Evolutionary conservation across 495 filamentous ascomycete species (phyloP).

Genomic region (Penicillium bovifimosum): DNA sequence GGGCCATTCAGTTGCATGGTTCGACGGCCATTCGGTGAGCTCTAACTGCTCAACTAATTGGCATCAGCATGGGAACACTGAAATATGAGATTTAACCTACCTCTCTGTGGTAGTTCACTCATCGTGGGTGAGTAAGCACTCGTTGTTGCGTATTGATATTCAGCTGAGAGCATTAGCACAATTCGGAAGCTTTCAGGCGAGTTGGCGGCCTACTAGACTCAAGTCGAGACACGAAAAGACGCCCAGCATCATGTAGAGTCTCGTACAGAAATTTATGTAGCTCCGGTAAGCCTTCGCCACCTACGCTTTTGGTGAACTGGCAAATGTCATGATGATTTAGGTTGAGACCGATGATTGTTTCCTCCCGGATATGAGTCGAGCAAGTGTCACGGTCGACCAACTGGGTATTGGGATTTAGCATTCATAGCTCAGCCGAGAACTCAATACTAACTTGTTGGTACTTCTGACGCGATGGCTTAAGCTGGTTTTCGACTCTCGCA

Average conservation of each 20-base stretch:
- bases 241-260: conserved; percentile 1
- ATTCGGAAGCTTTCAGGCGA: background rate
- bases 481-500: conserved; percentile 3
- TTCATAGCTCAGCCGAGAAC: background rate
- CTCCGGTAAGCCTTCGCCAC: conserved; percentile 7
- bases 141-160: conserved; percentile 15
- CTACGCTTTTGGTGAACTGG: conserved; percentile 11
- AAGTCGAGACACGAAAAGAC: conserved; percentile 7
- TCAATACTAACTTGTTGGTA: conserved; percentile 13
- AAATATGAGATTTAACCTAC: background rate
- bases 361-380: conserved; percentile 14
- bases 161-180: conserved; percentile 2
- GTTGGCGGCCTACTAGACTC: conserved; percentile 6
- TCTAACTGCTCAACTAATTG: background rate
- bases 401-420: conserved; percentile 5
- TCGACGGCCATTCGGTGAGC: conserved; percentile 6
- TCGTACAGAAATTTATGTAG: conserved; percentile 11
- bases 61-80: background rate
- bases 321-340: conserved; percentile 15
- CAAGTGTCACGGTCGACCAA: conserved; percentile 14
- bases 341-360: conserved; percentile 14
- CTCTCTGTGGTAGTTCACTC: conserved; percentile 5
- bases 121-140: conserved; percentile 15
- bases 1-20: conserved; percentile 6
- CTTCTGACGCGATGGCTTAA: conserved; percentile 5